phyloP scores from a whole-genome alignment of 2,329 filamentous ascomycete species.

The Chalaropsis ovoidea region DNA sequence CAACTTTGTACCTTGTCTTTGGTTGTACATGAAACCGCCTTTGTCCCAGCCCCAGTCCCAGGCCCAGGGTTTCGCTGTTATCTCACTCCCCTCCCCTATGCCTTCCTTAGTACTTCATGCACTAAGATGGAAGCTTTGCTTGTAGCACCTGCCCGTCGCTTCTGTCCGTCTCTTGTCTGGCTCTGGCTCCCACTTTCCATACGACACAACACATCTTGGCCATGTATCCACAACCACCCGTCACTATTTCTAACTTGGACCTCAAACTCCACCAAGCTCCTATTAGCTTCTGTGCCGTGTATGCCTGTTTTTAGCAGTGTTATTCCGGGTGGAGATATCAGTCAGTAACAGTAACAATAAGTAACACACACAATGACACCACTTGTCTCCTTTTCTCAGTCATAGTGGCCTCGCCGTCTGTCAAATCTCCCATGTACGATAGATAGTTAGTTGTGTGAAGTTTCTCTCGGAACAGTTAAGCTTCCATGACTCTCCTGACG shows the following conservation, averaged over 20 bases:
- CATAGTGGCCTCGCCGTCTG: not conserved
- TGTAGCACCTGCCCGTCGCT: no score
- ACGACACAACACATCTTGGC: no score
- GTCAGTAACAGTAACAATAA: no score
- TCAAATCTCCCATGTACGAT: not conserved
- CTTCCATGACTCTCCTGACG: constrained; percentile 2
- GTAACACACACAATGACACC: no score
- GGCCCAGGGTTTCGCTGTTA: not conserved
- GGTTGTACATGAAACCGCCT: not conserved
- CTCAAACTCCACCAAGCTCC: not conserved
- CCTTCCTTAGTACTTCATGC: no score
- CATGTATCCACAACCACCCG: no score
- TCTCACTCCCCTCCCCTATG: not conserved
- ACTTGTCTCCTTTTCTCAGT: no score
- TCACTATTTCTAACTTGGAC: not conserved
- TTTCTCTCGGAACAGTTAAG: not conserved
- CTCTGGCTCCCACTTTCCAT: no score
- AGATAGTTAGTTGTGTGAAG: not conserved
- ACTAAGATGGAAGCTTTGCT: no score
- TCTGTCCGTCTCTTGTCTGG: no score
- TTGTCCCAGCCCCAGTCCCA: not conserved
- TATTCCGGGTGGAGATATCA: not conserved
- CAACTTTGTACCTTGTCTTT: not conserved
- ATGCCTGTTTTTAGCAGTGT: not conserved
- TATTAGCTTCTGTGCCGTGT: not conserved